A percentile compares a stretch with the other conserved stretches of the same genome.
These are phyloP conservation scores for Lycium ferocissimum DNA, from an alignment of 257 asterid species.

Conservation along the genomic window DNA sequence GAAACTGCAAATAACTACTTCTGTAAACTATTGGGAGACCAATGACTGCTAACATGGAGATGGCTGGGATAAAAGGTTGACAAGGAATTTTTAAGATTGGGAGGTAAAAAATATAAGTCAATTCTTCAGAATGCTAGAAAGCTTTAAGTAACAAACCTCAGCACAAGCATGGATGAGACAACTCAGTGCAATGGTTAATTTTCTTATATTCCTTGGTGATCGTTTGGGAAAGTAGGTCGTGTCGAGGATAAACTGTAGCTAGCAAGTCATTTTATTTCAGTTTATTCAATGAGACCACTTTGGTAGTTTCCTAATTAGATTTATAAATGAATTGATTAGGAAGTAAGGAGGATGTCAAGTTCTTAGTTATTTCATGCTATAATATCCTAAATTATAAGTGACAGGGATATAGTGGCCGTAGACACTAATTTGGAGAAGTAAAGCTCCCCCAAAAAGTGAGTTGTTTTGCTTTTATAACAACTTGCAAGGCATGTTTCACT, in stretches of 20 bases:
- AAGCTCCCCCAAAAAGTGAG: not conserved
- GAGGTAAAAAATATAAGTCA: not conserved
- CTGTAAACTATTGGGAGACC: too few species aligned
- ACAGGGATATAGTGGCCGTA: not conserved
- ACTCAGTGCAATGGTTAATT: not conserved
- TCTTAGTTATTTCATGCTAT: not conserved
- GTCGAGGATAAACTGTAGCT: not conserved
- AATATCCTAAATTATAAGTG: not conserved
- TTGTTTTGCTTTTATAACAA: not conserved
- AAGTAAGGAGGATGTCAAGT: not conserved
- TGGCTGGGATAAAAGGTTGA: not conserved
- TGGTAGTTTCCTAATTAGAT: not conserved
- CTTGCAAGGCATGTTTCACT: not conserved
- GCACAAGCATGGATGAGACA: conserved; percentile 1
- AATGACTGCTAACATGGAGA: not conserved
- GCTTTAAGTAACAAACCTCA: not conserved
- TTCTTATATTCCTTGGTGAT: not conserved
- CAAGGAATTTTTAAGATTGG: conserved; percentile 5
- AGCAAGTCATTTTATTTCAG: not conserved
- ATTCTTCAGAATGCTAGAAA: not conserved
- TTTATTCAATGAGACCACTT: not conserved
- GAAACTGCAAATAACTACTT: too few species aligned
- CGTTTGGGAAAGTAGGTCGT: not conserved
- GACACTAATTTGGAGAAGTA: not conserved
- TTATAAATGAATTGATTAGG: not conserved